A percentile compares a stretch with the other conserved stretches of the same genome.
phyloP scores from a whole-genome alignment of 495 filamentous ascomycete species.

The Neurospora sp. region DNA sequence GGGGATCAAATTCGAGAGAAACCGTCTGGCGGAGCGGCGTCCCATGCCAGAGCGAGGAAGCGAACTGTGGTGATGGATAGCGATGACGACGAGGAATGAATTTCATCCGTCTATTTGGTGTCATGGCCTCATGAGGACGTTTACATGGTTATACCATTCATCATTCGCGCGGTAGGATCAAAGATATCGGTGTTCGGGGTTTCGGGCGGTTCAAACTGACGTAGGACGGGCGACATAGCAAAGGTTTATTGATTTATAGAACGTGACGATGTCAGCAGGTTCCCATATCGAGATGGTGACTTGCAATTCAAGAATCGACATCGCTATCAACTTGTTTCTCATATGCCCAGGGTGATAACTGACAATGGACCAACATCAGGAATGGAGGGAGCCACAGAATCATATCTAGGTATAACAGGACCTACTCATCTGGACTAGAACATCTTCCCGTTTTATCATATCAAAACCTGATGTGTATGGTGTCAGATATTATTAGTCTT shows the following conservation, averaged over 20 bases:
- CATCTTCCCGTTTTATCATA: neutral
- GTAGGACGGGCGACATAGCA: neutral
- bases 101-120: neutral
- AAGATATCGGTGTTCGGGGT: neutral
- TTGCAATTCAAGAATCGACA: too few relatives aligned
- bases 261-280: neutral
- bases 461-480: neutral
- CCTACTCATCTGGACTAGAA: neutral
- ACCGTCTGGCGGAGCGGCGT: neutral
- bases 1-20: neutral
- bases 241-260: neutral
- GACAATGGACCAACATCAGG: too few relatives aligned
- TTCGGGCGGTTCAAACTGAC: neutral
- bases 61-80: constrained; percentile 1
- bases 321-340: neutral
- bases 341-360: neutral
- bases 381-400: neutral
- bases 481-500: neutral
- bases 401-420: neutral
- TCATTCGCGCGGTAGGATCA: neutral
- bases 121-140: neutral
- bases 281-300: too few relatives aligned
- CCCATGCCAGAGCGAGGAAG: neutral
- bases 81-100: constrained; percentile 1
- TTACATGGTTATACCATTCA: neutral